Evolutionary conservation across 116 monocot species (phyloP).

Genomic region (Posidonia oceanica): DNA sequence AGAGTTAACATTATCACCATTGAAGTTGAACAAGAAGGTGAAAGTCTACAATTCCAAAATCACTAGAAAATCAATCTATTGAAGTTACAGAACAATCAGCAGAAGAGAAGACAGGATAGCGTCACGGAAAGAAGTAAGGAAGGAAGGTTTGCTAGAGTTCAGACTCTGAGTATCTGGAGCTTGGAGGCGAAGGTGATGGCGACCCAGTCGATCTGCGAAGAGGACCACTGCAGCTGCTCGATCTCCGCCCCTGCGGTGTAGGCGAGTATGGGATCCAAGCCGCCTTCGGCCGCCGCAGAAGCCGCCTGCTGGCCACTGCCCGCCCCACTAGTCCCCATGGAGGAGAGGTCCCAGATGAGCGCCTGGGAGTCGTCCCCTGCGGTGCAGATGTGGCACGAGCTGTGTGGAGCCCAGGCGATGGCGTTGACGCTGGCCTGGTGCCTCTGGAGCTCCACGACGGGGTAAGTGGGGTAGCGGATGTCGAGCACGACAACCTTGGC

Average conservation of each 20-base stretch:
- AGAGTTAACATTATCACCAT: background rate
- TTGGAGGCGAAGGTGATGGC: constrained; percentile 88
- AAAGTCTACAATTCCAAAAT: background rate
- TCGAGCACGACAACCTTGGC: constrained; percentile 98
- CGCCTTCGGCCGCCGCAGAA: constrained; percentile 41
- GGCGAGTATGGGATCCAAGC: constrained; percentile 84
- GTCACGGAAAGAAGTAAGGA: background rate
- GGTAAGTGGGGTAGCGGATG: constrained; percentile 87
- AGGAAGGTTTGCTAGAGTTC: constrained; percentile 11
- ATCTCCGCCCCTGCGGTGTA: constrained; percentile 97
- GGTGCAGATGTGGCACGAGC: constrained; percentile 96
- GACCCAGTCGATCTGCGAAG: constrained; percentile 96
- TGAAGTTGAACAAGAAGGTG: background rate
- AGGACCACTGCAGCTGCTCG: constrained; percentile 99
- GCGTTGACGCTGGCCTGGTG: constrained; percentile 90
- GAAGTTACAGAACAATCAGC: background rate
- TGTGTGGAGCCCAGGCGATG: constrained; percentile 96
- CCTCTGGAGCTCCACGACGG: constrained; percentile 93
- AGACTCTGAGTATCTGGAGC: constrained; percentile 91
- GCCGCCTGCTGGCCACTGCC: constrained; percentile 13
- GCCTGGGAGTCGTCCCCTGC: constrained; percentile 95
- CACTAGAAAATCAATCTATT: background rate
- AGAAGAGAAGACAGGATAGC: background rate
- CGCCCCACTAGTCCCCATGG: constrained; percentile 45
- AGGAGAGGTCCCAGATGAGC: constrained; percentile 93